A percentile compares a stretch with the other conserved stretches of the same genome.
Conservation (phyloP, 495 filamentous ascomycete genomes). For the Bryoglossum gracile region DNA sequence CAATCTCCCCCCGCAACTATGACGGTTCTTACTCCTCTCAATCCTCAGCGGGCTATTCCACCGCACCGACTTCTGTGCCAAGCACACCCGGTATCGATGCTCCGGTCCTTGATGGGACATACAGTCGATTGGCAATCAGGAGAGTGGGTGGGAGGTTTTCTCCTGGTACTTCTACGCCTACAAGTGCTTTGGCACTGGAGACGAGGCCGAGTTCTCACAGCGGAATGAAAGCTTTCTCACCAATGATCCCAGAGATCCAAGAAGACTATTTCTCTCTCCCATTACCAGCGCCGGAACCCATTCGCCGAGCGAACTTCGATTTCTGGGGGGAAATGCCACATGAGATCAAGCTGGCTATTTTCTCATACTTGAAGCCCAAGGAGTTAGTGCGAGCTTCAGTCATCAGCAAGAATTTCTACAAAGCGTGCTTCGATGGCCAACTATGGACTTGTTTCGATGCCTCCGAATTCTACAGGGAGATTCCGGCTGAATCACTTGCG, state of each 20-base stretch:
- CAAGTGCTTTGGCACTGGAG: slow-evolving; percentile 59
- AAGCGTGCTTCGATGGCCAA: slow-evolving; percentile 91
- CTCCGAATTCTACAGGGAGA: slow-evolving; percentile 77
- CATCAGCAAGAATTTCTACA: slow-evolving; percentile 75
- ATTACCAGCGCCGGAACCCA: slow-evolving; percentile 20
- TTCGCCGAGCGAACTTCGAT: slow-evolving; percentile 47
- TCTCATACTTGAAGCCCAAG: slow-evolving; percentile 68
- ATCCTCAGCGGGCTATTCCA: slow-evolving; percentile 55
- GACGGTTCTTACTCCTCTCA: slow-evolving; percentile 54
- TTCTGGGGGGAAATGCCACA: slow-evolving; percentile 76
- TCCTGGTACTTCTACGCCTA: slow-evolving; percentile 26
- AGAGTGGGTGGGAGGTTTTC: slow-evolving; percentile 29
- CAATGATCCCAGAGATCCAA: slow-evolving; percentile 20
- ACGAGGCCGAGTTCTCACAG: slow-evolving; percentile 44
- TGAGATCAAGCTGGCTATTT: slow-evolving; percentile 73
- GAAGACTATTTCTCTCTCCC: slow-evolving; percentile 42
- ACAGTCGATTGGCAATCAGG: slow-evolving; percentile 12
- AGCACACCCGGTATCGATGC: slow-evolving; percentile 32
- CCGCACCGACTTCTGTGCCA: slow-evolving; percentile 53
- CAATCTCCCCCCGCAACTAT: slow-evolving; percentile 27
- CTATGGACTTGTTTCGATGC: slow-evolving; percentile 82
- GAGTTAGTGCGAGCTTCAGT: slow-evolving; percentile 76
- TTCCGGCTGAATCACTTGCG: slow-evolving; percentile 72
- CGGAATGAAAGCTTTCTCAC: slow-evolving; percentile 21
- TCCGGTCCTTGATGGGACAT: slow-evolving; percentile 16